Conservation (phyloP, 257 asterid species). For the Solanum lignicaule region DNA sequence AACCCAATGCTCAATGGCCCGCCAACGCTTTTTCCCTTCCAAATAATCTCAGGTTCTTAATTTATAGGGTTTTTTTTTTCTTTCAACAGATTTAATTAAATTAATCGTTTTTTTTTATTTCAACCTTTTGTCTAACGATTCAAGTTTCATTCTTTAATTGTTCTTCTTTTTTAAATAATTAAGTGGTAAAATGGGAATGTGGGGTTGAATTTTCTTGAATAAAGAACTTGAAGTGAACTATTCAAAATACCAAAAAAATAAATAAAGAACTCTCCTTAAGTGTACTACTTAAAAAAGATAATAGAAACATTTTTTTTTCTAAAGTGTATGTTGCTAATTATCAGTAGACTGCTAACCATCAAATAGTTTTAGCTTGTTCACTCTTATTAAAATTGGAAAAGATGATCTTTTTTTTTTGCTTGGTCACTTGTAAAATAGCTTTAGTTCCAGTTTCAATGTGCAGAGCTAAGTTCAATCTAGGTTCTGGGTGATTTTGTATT, state of each 20-base stretch:
- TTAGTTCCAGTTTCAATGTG: background rate
- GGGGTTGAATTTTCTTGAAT: background rate
- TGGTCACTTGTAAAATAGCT: background rate
- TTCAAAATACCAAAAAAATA: background rate
- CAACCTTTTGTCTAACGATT: background rate
- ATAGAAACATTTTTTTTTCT: background rate
- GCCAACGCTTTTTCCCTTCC: constrained; percentile 14
- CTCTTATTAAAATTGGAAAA: background rate
- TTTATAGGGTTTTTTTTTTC: background rate
- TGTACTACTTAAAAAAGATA: background rate
- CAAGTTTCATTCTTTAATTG: background rate
- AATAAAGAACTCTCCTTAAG: background rate
- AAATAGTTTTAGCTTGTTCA: background rate
- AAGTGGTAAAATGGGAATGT: background rate
- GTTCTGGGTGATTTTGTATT: background rate
- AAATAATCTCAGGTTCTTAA: constrained; percentile 19
- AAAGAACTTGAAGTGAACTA: background rate
- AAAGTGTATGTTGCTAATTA: background rate
- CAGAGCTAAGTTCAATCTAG: background rate
- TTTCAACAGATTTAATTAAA: background rate
- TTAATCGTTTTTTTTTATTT: background rate
- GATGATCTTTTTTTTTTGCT: background rate
- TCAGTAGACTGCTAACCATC: background rate
- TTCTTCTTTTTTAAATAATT: background rate
- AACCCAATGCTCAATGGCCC: constrained; percentile 25